Evolutionary conservation across 768 basidiomycete genomes (phyloP).

Genomic region (Auricularia sp.): DNA sequence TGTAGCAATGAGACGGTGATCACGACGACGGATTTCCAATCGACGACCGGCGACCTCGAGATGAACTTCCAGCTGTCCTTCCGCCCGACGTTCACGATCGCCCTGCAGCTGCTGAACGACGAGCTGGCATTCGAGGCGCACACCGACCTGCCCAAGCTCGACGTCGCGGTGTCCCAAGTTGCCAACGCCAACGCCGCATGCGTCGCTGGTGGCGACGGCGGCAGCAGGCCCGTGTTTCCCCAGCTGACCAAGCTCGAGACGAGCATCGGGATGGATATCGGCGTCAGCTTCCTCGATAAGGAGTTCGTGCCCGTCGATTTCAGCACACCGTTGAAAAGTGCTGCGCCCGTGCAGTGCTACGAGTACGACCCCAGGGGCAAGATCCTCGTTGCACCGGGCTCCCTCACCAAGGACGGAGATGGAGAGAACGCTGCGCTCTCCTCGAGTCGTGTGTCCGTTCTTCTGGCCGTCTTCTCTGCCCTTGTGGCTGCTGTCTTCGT

Average conservation of each 20-base stretch:
- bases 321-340: neutral
- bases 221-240: neutral
- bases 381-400: neutral
- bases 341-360: neutral
- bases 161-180: neutral
- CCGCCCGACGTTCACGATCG: neutral
- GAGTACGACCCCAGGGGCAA: neutral
- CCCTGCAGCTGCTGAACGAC: neutral
- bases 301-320: neutral
- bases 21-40: slow-evolving; percentile 1
- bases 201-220: neutral
- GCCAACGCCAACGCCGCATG: neutral
- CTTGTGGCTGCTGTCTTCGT: too few relatives aligned
- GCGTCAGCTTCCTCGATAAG: neutral
- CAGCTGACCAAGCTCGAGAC: neutral
- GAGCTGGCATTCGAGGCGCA: neutral
- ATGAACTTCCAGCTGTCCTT: neutral
- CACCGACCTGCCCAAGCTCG: neutral
- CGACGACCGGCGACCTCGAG: neutral
- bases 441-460: too few relatives aligned
- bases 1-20: neutral
- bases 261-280: neutral
- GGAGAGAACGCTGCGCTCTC: too few relatives aligned
- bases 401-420: neutral
- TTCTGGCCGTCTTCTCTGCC: too few relatives aligned